phyloP scores from a whole-genome alignment of 495 filamentous ascomycete species.

The Talaromyces wortmannii region DNA sequence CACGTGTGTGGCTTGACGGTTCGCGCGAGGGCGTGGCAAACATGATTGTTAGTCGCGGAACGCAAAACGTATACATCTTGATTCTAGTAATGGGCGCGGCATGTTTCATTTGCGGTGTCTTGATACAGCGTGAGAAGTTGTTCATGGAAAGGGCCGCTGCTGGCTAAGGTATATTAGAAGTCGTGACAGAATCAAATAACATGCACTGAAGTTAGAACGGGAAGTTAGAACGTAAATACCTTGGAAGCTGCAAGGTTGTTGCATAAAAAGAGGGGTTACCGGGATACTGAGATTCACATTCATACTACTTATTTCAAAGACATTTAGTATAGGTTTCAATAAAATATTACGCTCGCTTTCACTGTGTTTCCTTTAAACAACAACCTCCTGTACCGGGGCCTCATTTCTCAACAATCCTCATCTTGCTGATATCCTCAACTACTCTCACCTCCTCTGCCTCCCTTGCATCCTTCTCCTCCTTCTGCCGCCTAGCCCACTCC shows the following conservation, averaged over 20 bases:
- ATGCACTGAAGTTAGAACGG: no score
- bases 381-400: neutral
- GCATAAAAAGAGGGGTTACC: neutral
- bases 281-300: neutral
- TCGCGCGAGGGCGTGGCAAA: conserved; percentile 17
- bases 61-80: neutral
- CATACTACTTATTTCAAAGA: neutral
- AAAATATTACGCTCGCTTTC: neutral
- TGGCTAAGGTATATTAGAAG: neutral
- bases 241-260: neutral
- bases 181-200: neutral
- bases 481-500: conserved; percentile 13
- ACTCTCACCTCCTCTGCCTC: neutral
- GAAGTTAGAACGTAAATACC: neutral
- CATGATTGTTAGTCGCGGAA: neutral
- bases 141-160: neutral
- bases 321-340: neutral
- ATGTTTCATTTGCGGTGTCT: conserved; percentile 5
- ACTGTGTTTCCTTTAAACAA: neutral
- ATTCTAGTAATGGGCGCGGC: conserved; percentile 21
- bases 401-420: neutral
- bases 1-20: no score
- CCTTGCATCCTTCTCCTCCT: no score
- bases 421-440: neutral
- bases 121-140: neutral